These are phyloP conservation scores for Aureobasidium musti DNA, from an alignment of 2,329 filamentous ascomycete species.

Conservation along the genomic window DNA sequence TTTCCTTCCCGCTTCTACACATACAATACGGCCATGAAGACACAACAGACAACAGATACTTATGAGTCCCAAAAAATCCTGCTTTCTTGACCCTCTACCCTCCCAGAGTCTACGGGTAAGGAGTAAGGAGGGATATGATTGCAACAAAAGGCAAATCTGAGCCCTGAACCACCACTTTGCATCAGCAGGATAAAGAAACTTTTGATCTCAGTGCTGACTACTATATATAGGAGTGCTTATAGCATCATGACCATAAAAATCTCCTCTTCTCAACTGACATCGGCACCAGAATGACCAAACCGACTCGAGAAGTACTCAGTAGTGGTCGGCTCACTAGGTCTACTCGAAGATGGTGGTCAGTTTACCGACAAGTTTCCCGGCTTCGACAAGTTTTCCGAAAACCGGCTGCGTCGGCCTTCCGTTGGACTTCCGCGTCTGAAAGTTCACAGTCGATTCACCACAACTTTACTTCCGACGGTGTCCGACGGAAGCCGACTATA, in stretches of 20 bases:
- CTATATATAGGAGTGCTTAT: background rate
- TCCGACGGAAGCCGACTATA: background rate
- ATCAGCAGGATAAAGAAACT: background rate
- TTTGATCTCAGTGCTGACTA: background rate
- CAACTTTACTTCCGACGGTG: background rate
- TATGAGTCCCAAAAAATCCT: slow-evolving; percentile 11
- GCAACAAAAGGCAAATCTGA: slow-evolving; percentile 29
- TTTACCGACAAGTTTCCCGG: background rate
- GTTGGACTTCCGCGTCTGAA: too few relatives aligned
- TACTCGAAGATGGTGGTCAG: too few relatives aligned
- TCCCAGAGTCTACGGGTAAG: background rate
- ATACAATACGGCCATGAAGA: slow-evolving; percentile 1
- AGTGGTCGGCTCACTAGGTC: too few relatives aligned
- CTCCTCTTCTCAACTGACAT: too few relatives aligned
- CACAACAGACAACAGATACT: slow-evolving; percentile 25
- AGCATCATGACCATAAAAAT: background rate
- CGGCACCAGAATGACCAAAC: too few relatives aligned
- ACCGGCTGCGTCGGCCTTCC: too few relatives aligned
- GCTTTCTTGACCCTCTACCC: background rate
- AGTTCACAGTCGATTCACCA: too few relatives aligned
- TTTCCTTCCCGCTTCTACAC: background rate
- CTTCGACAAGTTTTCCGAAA: too few relatives aligned
- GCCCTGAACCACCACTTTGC: background rate
- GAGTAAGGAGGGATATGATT: slow-evolving; percentile 1
- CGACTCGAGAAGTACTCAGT: too few relatives aligned